Evolutionary conservation across 768 basidiomycete genomes (phyloP).

Genomic region (Boletellus ananiceps): DNA sequence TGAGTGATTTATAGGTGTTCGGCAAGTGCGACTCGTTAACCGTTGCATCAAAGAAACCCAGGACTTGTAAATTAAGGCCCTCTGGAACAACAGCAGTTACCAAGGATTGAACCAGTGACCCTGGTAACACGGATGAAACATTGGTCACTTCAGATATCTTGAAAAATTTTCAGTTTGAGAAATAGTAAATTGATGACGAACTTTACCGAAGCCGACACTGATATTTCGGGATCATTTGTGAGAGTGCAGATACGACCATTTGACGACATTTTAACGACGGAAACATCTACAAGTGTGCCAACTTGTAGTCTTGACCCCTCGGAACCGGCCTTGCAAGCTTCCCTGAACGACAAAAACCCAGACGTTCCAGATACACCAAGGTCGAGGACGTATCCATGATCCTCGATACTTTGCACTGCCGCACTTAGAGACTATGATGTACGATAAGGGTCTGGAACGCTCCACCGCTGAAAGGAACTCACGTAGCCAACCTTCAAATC

Average conservation of each 20-base stretch:
- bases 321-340: constrained; percentile 43
- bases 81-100: constrained; percentile 69
- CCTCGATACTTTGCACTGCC: constrained; percentile 80
- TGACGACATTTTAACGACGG: constrained; percentile 62
- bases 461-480: constrained; percentile 33
- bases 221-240: constrained; percentile 43
- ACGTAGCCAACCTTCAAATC: constrained; percentile 78
- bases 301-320: constrained; percentile 41
- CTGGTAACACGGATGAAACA: constrained; percentile 81
- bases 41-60: constrained; percentile 91
- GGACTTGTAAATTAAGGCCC: constrained; percentile 83
- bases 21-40: constrained; percentile 76
- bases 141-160: constrained; percentile 76
- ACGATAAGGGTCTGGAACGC: constrained; percentile 1
- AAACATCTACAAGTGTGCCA: constrained; percentile 64
- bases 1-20: constrained; percentile 41
- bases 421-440: constrained; percentile 62
- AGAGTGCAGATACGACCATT: constrained; percentile 81
- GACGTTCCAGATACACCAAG: constrained; percentile 74
- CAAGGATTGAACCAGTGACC: constrained; percentile 73
- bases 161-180: background rate
- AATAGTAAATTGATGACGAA: background rate
- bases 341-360: constrained; percentile 82
- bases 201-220: constrained; percentile 56
- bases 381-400: constrained; percentile 91